These are phyloP conservation scores for Novymonas esmeraldas DNA, from an alignment of 208 protist species.

Conservation along the genomic window DNA sequence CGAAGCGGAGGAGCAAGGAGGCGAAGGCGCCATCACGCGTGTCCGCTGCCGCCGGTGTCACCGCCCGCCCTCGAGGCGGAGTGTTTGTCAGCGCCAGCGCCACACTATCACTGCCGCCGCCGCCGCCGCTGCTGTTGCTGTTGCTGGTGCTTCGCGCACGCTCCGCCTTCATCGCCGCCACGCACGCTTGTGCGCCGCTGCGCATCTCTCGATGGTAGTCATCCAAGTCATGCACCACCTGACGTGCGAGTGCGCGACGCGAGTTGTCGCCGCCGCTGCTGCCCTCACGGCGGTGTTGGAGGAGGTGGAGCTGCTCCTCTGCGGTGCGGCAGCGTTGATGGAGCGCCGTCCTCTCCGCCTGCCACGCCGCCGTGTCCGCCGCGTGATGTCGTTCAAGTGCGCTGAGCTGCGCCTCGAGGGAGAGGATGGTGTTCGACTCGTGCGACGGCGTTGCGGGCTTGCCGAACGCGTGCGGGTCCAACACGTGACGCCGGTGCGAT, in stretches of 20 bases:
- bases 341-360: conserved; percentile 15
- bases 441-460: neutral
- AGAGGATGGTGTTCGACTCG: neutral
- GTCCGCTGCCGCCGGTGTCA: no score
- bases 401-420: conserved; percentile 9
- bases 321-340: conserved; percentile 6
- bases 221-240: conserved; percentile 23
- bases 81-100: no score
- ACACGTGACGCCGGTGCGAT: neutral
- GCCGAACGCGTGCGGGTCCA: neutral
- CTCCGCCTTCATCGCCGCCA: neutral
- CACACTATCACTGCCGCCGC: no score
- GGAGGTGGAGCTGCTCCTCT: conserved; percentile 10
- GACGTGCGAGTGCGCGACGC: conserved; percentile 12
- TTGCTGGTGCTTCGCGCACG: neutral
- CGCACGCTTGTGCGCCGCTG: conserved; percentile 2
- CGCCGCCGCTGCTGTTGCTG: neutral
- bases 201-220: conserved; percentile 10
- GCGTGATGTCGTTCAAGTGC: conserved; percentile 14
- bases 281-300: no score
- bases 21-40: conserved; percentile 7
- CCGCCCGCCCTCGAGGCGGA: neutral
- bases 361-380: conserved; percentile 15
- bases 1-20: conserved; percentile 20
- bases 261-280: neutral